Conservation (phyloP, 257 asterid genomes). For the Pogostemon cablin region DNA sequence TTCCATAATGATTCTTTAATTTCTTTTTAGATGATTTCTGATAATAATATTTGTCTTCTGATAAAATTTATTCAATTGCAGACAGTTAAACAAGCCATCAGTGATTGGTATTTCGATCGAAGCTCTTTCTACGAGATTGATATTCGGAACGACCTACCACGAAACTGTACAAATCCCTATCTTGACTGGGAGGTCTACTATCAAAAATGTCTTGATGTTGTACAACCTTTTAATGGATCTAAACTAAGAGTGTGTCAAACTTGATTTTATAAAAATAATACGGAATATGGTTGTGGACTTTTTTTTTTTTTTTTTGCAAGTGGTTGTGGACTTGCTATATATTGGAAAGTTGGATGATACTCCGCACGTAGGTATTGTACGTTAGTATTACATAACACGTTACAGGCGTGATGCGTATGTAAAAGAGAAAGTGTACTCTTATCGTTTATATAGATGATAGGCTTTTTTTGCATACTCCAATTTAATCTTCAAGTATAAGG, state of each 20-base stretch:
- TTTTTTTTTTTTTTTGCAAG: too few relatives aligned
- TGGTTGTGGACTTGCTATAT: background rate
- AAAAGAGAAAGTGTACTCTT: too few relatives aligned
- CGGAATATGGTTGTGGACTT: too few relatives aligned
- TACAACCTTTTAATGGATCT: background rate
- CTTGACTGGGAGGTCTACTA: background rate
- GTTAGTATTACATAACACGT: too few relatives aligned
- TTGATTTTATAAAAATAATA: background rate
- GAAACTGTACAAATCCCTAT: constrained; percentile 12
- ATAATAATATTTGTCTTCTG: background rate
- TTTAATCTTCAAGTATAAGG: too few relatives aligned
- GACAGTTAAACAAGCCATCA: background rate
- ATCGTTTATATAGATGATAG: too few relatives aligned
- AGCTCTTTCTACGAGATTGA: constrained; percentile 7
- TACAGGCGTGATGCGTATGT: too few relatives aligned
- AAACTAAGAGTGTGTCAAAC: background rate
- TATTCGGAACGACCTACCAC: constrained; percentile 5
- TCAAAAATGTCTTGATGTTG: background rate
- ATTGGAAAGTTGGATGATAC: too few relatives aligned
- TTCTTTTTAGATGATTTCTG: background rate
- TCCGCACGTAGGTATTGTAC: too few relatives aligned
- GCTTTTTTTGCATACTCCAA: too few relatives aligned
- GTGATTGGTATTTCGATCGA: constrained; percentile 22
- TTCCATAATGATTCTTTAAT: background rate
- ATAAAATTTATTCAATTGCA: background rate